phyloP scores from a whole-genome alignment of 2,329 filamentous ascomycete species.

The Trichothecium sympodiale region DNA sequence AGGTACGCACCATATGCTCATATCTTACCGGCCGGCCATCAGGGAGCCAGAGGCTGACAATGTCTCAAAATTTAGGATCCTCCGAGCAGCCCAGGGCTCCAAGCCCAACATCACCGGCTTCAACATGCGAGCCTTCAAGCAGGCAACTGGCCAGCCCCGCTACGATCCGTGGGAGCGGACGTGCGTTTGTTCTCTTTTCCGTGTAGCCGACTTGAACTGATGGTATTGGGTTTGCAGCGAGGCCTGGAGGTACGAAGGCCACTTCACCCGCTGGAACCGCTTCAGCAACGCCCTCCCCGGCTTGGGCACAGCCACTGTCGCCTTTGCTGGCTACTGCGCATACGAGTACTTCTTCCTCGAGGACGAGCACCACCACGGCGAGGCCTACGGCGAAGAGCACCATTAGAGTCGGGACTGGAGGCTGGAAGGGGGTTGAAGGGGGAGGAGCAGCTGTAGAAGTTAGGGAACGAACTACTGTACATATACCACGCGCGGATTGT shows the following conservation, averaged over 20 bases:
- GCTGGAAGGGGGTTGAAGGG: conserved; percentile 2
- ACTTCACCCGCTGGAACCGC: conserved; percentile 79
- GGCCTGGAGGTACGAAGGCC: conserved; percentile 86
- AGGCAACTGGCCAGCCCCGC: conserved; percentile 50
- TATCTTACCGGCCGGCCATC: too few species aligned
- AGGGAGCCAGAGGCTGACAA: too few species aligned
- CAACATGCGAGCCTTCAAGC: conserved; percentile 70
- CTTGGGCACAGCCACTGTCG: conserved; percentile 82
- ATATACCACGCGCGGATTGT: conserved; percentile 17
- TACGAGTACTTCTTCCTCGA: conserved; percentile 83
- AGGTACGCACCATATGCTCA: too few species aligned
- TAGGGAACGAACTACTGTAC: conserved; percentile 17
- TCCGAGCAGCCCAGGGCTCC: conserved; percentile 39
- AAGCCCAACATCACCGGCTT: conserved; percentile 84
- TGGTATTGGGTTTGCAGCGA: conserved; percentile 50
- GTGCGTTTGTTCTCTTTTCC: too few species aligned
- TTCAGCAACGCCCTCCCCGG: conserved; percentile 83
- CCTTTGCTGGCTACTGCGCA: conserved; percentile 79
- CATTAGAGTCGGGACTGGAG: conserved; percentile 22
- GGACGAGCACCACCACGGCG: conserved; percentile 50
- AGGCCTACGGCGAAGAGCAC: conserved; percentile 45
- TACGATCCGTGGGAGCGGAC: conserved; percentile 58
- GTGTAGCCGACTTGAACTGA: too few species aligned
- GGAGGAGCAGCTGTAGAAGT: background rate
- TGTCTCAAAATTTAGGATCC: conserved; percentile 20